Conservation (phyloP, 352 stramenopile species). For the Globisporangium splendens region DNA sequence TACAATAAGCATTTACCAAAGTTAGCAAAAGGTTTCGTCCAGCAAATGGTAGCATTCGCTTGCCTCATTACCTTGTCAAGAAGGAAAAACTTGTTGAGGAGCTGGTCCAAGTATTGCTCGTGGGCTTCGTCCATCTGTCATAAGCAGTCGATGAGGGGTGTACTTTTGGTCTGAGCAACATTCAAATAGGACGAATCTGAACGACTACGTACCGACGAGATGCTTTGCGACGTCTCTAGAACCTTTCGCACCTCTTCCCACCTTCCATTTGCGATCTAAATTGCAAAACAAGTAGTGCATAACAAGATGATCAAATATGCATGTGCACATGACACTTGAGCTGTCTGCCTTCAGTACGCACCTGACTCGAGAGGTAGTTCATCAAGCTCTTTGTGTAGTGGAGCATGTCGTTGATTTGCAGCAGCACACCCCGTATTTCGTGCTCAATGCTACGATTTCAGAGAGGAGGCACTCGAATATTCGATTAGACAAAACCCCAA, state of each 20-base stretch:
- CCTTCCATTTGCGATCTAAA: conserved; percentile 22
- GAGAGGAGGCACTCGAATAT: too few relatives aligned
- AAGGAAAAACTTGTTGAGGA: conserved; percentile 71
- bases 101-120: conserved; percentile 53
- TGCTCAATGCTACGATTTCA: conserved; percentile 33
- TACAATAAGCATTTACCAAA: too few relatives aligned
- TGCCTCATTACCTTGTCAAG: conserved; percentile 47
- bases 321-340: not conserved
- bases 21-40: too few relatives aligned
- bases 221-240: conserved; percentile 22
- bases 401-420: conserved; percentile 69
- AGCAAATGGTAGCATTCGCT: not conserved
- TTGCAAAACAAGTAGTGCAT: not conserved
- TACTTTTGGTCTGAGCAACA: not conserved
- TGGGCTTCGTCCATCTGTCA: conserved; percentile 60
- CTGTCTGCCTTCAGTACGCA: conserved; percentile 11
- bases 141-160: conserved; percentile 4
- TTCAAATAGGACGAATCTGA: not conserved
- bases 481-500: not conserved
- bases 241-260: conserved; percentile 19
- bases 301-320: not conserved
- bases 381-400: conserved; percentile 72
- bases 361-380: conserved; percentile 66
- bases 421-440: conserved; percentile 34
- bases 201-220: conserved; percentile 8